phyloP scores from a whole-genome alignment of 768 basidiomycete genomes.

The Lentinula aciculospora region DNA sequence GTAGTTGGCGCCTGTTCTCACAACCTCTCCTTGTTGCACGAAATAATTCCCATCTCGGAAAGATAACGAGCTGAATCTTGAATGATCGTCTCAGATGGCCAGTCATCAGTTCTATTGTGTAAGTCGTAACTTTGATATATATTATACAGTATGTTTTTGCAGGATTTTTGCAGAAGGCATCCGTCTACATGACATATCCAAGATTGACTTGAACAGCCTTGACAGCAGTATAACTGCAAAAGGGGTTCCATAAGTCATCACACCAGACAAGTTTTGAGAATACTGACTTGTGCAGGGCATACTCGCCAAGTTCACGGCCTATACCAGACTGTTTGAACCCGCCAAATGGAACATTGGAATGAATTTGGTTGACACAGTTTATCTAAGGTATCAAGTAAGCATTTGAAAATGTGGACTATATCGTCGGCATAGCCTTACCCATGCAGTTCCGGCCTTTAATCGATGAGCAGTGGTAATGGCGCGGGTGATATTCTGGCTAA shows the following conservation, averaged over 20 bases:
- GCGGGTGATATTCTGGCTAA: constrained; percentile 71
- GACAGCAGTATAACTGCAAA: constrained; percentile 53
- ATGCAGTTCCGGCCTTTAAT: constrained; percentile 78
- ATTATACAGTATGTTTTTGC: too few relatives aligned
- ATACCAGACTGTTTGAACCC: constrained; percentile 84
- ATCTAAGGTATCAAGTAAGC: constrained; percentile 21
- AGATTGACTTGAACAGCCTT: constrained; percentile 70
- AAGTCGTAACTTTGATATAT: too few relatives aligned
- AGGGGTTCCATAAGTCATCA: neutral
- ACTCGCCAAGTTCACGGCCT: constrained; percentile 76
- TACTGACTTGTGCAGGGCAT: constrained; percentile 58
- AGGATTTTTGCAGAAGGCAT: too few relatives aligned
- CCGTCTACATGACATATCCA: constrained; percentile 13
- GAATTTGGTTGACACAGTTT: constrained; percentile 44
- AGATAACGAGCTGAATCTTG: too few relatives aligned
- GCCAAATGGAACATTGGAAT: constrained; percentile 69
- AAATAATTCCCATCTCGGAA: too few relatives aligned
- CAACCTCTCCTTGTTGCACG: too few relatives aligned
- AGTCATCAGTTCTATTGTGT: too few relatives aligned
- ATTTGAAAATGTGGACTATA: neutral
- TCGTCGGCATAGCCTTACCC: constrained; percentile 31
- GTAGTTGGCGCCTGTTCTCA: too few relatives aligned
- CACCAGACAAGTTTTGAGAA: neutral
- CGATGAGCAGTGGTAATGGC: constrained; percentile 68
- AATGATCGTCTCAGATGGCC: too few relatives aligned